These are phyloP conservation scores for Nemania sp. DNA, from an alignment of 2,329 filamentous ascomycete species.

Conservation along the genomic window DNA sequence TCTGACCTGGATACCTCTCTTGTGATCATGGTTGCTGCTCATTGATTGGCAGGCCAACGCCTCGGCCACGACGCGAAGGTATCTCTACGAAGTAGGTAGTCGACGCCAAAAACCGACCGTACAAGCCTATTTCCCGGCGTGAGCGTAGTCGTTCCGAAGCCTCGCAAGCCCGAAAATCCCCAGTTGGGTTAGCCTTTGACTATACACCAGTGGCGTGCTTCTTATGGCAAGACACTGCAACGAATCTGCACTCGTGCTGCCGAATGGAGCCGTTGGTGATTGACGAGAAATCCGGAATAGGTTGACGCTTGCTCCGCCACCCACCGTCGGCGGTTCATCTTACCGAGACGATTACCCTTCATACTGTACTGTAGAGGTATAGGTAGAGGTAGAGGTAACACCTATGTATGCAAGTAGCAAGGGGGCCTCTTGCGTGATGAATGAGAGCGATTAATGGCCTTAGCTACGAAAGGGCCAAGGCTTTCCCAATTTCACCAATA, in stretches of 20 bases:
- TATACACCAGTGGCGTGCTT: not conserved
- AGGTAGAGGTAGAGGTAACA: not conserved
- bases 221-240: slow-evolving; percentile 12
- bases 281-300: slow-evolving; percentile 2
- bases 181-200: too few relatives aligned
- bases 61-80: too few relatives aligned
- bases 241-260: slow-evolving; percentile 1
- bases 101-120: too few relatives aligned
- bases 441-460: not conserved
- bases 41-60: too few relatives aligned
- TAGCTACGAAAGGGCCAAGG: not conserved
- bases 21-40: too few relatives aligned
- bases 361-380: not conserved
- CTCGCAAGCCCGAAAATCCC: too few relatives aligned
- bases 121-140: too few relatives aligned
- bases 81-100: too few relatives aligned
- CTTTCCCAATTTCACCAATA: not conserved
- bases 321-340: not conserved
- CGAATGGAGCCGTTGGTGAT: slow-evolving; percentile 6
- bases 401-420: not conserved
- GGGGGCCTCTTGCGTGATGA: not conserved
- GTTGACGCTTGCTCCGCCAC: not conserved
- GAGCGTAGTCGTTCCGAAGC: too few relatives aligned
- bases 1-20: too few relatives aligned
- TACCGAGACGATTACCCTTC: not conserved